A percentile compares a stretch with the other conserved stretches of the same genome.
These are phyloP conservation scores for Chalciporus piperatoides DNA, from an alignment of 1,284 basidiomycete species.

Conservation along the genomic window DNA sequence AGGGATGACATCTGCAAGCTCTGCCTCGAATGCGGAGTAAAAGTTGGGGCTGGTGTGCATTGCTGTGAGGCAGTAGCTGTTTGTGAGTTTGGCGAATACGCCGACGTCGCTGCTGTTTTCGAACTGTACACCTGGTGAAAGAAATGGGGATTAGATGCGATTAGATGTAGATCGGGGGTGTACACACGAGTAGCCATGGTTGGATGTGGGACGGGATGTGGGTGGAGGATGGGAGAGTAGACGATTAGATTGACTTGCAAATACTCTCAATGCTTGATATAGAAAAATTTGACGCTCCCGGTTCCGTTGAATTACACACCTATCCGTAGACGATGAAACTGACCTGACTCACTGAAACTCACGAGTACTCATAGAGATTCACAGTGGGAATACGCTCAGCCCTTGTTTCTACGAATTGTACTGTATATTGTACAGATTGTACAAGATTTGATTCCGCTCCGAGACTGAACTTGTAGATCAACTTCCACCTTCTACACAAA, in stretches of 20 bases:
- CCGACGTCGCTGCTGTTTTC: conserved; percentile 98
- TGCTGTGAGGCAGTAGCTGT: conserved; percentile 91
- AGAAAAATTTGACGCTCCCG: too few species aligned
- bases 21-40: conserved; percentile 95
- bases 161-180: background rate
- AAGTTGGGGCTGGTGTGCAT: conserved; percentile 97
- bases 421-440: too few species aligned
- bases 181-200: conserved; percentile 66
- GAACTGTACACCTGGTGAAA: conserved; percentile 77
- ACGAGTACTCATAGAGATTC: too few species aligned
- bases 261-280: too few species aligned
- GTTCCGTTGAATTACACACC: too few species aligned
- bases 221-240: background rate
- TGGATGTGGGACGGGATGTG: background rate
- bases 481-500: too few species aligned
- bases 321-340: too few species aligned
- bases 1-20: conserved; percentile 91
- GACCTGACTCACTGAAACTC: too few species aligned
- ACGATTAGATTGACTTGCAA: background rate
- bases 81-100: conserved; percentile 93
- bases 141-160: conserved; percentile 11
- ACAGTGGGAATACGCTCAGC: too few species aligned
- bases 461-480: too few species aligned
- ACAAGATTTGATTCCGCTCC: too few species aligned
- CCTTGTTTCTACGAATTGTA: too few species aligned